Evolutionary conservation across 257 asterid species (phyloP), one percentile per base, ranked within the genome.

Genomic region (Nyctanthes arbortristis): DNA sequence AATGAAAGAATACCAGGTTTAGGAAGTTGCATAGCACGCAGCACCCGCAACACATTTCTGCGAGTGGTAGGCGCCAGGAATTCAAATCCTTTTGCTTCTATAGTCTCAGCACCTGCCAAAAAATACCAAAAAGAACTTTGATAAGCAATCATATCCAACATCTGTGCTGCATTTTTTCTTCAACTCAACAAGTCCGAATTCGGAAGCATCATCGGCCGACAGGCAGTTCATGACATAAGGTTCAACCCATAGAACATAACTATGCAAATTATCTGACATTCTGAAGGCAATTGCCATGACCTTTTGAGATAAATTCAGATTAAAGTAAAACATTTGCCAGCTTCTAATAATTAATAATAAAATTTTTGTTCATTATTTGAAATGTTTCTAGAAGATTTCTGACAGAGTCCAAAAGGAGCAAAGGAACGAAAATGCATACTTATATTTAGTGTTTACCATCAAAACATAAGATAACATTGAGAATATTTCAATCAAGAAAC

Each of bases 11-110:
- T 91, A 93, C 99, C 97, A 73, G 99, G 99, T 81, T 86, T 93
- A 47, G 86, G 77, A 75, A 93, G 95, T 85, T 93, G 99, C 97
- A 91, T 87, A 37, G 99, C 99, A 78, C 99, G 99, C 73, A 93
- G 87, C 73, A 93, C 93, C 74, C 97, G 84, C 85, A 82, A 75
- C 49, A 93, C 84, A 86, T 93, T 93, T 79, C 91, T 84, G 28
- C 84, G 80, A 69, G 99, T 91, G 37, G 99, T 93, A 35, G 97
- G 99, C 57, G 99, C 97, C 68, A 72, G 73, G 69, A 93, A 88
- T 73, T 89, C 91, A 80, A 89, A 93, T 25, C 89, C 90, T 35
- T 84, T 81, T 4, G 72, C 81, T 61, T 49, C 77, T 73, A 66
- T 52, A 65, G 61, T 63, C 67, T 78, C 84, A 20, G 55, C 67